Conservation (phyloP, 1,139 yeast species). For the Sugiyamaella paludigena region DNA sequence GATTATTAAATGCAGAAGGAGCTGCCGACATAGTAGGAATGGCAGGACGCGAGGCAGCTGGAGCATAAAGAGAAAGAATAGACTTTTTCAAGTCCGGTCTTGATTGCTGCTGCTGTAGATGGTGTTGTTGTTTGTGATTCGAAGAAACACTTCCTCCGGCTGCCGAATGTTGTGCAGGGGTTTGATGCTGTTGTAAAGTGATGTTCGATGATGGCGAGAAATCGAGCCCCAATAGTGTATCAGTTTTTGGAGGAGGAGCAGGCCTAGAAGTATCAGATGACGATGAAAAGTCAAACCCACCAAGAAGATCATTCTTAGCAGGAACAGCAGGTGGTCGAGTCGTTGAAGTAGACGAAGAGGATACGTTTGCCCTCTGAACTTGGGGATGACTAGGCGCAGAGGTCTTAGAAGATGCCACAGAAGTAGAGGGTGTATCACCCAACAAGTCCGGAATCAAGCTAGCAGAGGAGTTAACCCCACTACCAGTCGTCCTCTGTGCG, state of each 20-base stretch:
- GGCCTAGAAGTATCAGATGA: conserved; percentile 16
- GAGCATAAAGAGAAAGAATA: conserved; percentile 81
- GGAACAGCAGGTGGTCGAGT: conserved; percentile 21
- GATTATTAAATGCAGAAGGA: conserved; percentile 14
- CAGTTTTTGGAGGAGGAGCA: conserved; percentile 23
- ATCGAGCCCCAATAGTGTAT: conserved; percentile 37
- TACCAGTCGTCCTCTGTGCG: neutral
- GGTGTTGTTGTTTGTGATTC: conserved; percentile 4
- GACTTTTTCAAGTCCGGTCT: conserved; percentile 88
- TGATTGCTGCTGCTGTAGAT: conserved; percentile 26
- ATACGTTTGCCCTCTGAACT: conserved; percentile 1
- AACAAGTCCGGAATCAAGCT: conserved; percentile 21
- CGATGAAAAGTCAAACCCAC: conserved; percentile 20
- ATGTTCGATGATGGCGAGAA: conserved; percentile 27
- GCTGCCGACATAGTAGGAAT: conserved; percentile 2
- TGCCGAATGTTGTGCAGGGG: conserved; percentile 15
- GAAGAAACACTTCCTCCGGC: conserved; percentile 13
- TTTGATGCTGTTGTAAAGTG: conserved; percentile 23
- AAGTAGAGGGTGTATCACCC: conserved; percentile 14
- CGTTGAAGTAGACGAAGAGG: conserved; percentile 5
- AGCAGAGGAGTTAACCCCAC: conserved; percentile 3
- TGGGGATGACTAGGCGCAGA: conserved; percentile 12
- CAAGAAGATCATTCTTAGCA: conserved; percentile 21
- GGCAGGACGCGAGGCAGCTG: conserved; percentile 13
- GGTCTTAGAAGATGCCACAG: neutral